phyloP scores from a whole-genome alignment of 345 rosid species.

The Hypericum androsaemum region DNA sequence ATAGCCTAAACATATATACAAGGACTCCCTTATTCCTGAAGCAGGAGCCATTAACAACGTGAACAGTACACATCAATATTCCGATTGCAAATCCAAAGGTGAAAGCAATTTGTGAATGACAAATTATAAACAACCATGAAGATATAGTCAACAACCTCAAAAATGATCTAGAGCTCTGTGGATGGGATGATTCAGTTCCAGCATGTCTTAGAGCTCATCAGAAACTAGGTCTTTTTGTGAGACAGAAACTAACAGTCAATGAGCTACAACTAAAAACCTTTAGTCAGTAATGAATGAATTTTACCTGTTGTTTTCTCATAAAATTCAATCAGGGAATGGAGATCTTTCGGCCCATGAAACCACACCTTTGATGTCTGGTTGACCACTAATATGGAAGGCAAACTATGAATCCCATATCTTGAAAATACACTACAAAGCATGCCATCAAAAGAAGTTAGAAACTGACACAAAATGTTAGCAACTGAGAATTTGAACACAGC shows the following conservation, averaged over 20 bases:
- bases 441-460: not conserved
- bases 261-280: not conserved
- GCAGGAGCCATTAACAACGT: too few relatives aligned
- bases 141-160: too few relatives aligned
- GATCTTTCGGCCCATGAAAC: conserved; percentile 55
- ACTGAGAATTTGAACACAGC: not conserved
- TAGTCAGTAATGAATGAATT: not conserved
- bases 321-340: conserved; percentile 51
- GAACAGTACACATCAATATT: too few relatives aligned
- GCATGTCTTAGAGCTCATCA: too few relatives aligned
- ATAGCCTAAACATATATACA: too few relatives aligned
- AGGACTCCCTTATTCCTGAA: too few relatives aligned
- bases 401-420: conserved; percentile 72
- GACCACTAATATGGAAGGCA: conserved; percentile 63
- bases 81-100: too few relatives aligned
- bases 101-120: too few relatives aligned
- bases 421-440: conserved; percentile 56
- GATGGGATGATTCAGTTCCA: too few relatives aligned
- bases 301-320: conserved; percentile 65
- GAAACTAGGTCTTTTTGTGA: too few relatives aligned
- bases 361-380: conserved; percentile 48
- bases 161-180: too few relatives aligned
- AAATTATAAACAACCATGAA: too few relatives aligned
- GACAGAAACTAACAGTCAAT: not conserved
- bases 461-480: conserved; percentile 6